phyloP scores from a whole-genome alignment of 495 filamentous ascomycete species.

The Trichoderma virens region DNA sequence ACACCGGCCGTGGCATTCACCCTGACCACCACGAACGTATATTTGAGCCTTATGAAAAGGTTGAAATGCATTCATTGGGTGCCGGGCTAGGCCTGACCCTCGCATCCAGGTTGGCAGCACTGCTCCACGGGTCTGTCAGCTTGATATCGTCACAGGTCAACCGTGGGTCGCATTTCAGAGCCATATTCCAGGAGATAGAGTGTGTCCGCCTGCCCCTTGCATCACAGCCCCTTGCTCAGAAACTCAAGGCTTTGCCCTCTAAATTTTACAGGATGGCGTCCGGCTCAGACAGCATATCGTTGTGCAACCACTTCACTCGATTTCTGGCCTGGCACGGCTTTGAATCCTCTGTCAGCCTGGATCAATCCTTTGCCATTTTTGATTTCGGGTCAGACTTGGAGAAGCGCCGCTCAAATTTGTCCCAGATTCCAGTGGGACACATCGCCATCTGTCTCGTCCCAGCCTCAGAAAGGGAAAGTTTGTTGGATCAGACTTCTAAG shows the following conservation, averaged over 20 bases:
- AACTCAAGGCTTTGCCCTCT: background rate
- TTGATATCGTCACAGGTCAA: background rate
- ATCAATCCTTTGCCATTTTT: background rate
- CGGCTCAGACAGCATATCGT: background rate
- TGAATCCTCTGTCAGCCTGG: background rate
- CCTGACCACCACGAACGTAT: conserved; percentile 9
- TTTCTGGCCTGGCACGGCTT: background rate
- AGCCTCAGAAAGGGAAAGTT: background rate
- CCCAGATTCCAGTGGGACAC: background rate
- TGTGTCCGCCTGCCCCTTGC: background rate
- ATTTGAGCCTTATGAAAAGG: conserved; percentile 9
- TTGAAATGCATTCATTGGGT: background rate
- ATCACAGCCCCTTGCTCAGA: background rate
- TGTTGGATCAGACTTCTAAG: background rate
- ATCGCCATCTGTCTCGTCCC: background rate
- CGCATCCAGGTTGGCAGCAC: conserved; percentile 8
- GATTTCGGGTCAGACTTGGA: background rate
- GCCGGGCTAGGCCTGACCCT: conserved; percentile 6
- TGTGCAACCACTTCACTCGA: background rate
- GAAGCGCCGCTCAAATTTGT: background rate
- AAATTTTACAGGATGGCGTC: background rate
- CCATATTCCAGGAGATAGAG: background rate
- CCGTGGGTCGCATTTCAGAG: conserved; percentile 6
- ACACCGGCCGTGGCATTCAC: conserved; percentile 5
- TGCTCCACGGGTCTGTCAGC: conserved; percentile 4